phyloP scores from a whole-genome alignment of 768 basidiomycete species.

The Lentinula detonsa region DNA sequence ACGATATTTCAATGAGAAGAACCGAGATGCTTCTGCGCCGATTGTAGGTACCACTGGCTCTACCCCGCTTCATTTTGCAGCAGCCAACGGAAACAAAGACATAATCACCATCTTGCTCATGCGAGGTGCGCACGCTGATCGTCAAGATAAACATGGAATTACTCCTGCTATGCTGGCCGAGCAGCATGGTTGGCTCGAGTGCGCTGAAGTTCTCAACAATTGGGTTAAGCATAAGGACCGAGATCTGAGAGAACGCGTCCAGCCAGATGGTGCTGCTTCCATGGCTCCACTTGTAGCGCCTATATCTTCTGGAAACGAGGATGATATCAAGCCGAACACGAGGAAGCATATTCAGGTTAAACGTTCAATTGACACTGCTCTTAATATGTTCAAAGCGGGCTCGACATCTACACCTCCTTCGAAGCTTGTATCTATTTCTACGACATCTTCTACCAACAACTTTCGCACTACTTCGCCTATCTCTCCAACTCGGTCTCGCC shows the following conservation, averaged over 20 bases:
- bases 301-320: conserved; percentile 11
- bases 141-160: conserved; percentile 86
- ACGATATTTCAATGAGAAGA: conserved; percentile 67
- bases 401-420: conserved; percentile 26
- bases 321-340: conserved; percentile 22
- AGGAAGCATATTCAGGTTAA: conserved; percentile 63
- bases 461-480: conserved; percentile 20
- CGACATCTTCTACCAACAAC: conserved; percentile 1
- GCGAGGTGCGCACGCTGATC: conserved; percentile 76
- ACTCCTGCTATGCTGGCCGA: conserved; percentile 82
- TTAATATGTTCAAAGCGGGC: conserved; percentile 39
- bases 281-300: conserved; percentile 13
- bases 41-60: conserved; percentile 83
- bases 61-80: conserved; percentile 95
- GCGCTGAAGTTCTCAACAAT: conserved; percentile 65
- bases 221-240: conserved; percentile 61
- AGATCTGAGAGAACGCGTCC: conserved; percentile 51
- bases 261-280: conserved; percentile 18
- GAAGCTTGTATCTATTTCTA: conserved; percentile 15
- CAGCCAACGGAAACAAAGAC: conserved; percentile 84
- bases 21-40: conserved; percentile 57
- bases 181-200: conserved; percentile 74
- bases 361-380: conserved; percentile 70
- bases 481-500: conserved; percentile 34
- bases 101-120: conserved; percentile 78